Conservation (phyloP, 768 basidiomycete genomes). For the Serpula lacrymans region DNA sequence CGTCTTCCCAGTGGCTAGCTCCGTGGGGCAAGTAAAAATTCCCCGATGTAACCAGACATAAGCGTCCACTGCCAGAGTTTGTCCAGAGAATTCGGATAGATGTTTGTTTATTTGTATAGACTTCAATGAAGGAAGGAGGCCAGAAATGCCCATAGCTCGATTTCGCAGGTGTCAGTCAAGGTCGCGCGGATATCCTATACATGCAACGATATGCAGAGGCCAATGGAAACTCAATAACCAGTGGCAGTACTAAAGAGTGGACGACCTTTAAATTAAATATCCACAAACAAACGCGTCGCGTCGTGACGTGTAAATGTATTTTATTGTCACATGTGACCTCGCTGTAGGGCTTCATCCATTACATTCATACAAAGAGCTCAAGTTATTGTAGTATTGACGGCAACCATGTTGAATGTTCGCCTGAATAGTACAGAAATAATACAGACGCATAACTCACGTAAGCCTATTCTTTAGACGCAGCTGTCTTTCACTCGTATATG, state of each 20-base stretch:
- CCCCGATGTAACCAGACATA: slow-evolving; percentile 95
- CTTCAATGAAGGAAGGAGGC: slow-evolving; percentile 86
- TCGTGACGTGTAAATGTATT: too few relatives aligned
- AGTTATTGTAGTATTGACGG: too few relatives aligned
- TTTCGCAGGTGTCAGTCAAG: background rate
- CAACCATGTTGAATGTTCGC: too few relatives aligned
- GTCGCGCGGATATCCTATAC: background rate
- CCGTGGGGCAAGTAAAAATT: slow-evolving; percentile 84
- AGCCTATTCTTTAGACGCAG: too few relatives aligned
- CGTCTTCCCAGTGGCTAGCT: slow-evolving; percentile 78
- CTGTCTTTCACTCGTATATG: too few relatives aligned
- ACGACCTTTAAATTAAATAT: slow-evolving; percentile 18
- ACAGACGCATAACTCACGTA: too few relatives aligned
- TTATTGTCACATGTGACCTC: too few relatives aligned
- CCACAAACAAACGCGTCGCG: slow-evolving; percentile 31
- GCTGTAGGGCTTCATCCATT: too few relatives aligned
- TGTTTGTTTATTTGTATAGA: slow-evolving; percentile 78
- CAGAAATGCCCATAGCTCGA: slow-evolving; percentile 80
- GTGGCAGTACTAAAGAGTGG: slow-evolving; percentile 6
- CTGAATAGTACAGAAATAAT: too few relatives aligned
- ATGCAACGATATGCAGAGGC: background rate
- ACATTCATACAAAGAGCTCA: too few relatives aligned
- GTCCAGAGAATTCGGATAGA: slow-evolving; percentile 77
- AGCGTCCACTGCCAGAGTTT: slow-evolving; percentile 88
- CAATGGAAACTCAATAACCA: slow-evolving; percentile 1